Conservation (phyloP, 352 stramenopile genomes). For the Pythium coloratum region DNA sequence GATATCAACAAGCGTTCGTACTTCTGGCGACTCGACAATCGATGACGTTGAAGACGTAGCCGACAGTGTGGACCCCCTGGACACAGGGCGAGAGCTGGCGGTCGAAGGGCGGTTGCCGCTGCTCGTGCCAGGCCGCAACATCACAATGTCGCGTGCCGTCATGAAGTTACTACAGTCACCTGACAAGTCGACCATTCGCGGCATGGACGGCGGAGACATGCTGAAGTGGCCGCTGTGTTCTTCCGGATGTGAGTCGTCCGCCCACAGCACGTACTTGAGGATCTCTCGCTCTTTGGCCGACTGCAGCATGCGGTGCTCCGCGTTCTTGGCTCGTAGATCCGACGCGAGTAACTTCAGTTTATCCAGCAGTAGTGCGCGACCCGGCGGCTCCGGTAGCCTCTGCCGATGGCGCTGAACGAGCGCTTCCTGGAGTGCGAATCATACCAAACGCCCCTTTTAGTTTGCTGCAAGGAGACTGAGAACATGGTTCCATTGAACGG, state of each 20-base stretch:
- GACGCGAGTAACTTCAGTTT: constrained; percentile 69
- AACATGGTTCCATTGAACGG: background rate
- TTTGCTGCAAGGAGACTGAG: background rate
- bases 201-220: constrained; percentile 34
- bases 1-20: constrained; percentile 20
- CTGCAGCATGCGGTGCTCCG: constrained; percentile 2
- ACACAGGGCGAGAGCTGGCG: constrained; percentile 48
- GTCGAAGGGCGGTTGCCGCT: constrained; percentile 39
- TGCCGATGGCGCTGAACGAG: constrained; percentile 42
- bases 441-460: background rate
- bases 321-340: constrained; percentile 35
- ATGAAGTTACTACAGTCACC: background rate
- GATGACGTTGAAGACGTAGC: constrained; percentile 50
- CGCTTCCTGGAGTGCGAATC: constrained; percentile 42
- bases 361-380: constrained; percentile 61
- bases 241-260: constrained; percentile 2
- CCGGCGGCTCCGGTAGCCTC: constrained; percentile 59
- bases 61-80: constrained; percentile 64
- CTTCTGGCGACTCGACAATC: constrained; percentile 57
- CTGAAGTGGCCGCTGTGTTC: constrained; percentile 6
- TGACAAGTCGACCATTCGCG: constrained; percentile 41
- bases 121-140: constrained; percentile 58
- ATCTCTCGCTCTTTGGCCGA: constrained; percentile 55
- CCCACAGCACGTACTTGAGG: constrained; percentile 59
- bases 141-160: constrained; percentile 17